Evolutionary conservation across 2,329 filamentous ascomycete species (phyloP), one percentile per base, ranked within the genome.

Genomic region (Colletotrichum cordylinicola): DNA sequence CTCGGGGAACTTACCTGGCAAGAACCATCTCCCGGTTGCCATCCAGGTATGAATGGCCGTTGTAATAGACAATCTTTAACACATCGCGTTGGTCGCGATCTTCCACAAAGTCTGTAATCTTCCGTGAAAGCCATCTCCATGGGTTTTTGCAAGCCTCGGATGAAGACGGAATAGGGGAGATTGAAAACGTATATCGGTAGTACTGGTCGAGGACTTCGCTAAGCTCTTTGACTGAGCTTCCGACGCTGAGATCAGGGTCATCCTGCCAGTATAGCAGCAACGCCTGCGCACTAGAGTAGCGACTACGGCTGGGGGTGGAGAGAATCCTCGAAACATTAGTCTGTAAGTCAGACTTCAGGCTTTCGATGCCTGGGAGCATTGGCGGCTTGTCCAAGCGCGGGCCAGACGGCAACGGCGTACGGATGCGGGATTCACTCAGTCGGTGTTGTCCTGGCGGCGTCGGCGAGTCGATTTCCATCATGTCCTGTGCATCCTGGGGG

Each of bases 1-100:
- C n/a, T 33, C 8, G 29, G 21, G 12, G 39, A 52, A 78, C 84
- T 75, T 82, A 91, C 90, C 90, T 91, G 58, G 90, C 86, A 55
- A 92, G 83, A 37, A 91, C 85, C 89, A 91, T 91, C 77, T 91
- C 89, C 60, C 89, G 85, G 71, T 91, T 88, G 8, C 84, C 86
- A 77, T 92, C 88, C 31, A 92, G 82, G 78, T 88, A 90, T 55
- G 87, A 90, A 72, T 89, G 85, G 8, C 90, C 90, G 16, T 86
- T 88, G 78, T 92, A 92, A 80, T 90, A 91, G 62, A 92, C 86
- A 71, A 92, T 88, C 79, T 92, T 92, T 72, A 92, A 81, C 24
- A 89, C 87, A 78, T 92, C 90, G 55, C 90, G 87, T 67, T 88
- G 86, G 77, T 92, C 89, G 52, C 86, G 85, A 31, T 88, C 86